phyloP scores from a whole-genome alignment of 192 early-diverging fungal species.

The Linnemannia elongata region DNA sequence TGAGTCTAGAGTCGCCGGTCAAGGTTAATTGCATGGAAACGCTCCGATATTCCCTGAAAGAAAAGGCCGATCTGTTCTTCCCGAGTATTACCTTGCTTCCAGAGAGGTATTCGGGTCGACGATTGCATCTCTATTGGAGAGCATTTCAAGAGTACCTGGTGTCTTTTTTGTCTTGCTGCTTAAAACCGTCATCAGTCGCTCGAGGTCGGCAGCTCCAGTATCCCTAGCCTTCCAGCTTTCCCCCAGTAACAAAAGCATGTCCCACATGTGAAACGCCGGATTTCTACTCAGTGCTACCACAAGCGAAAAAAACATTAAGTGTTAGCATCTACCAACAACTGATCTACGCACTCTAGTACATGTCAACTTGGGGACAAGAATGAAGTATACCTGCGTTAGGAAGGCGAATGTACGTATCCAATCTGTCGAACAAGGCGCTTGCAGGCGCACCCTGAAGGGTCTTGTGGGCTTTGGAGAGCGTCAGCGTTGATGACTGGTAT shows the following conservation, averaged over 20 bases:
- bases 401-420: slow-evolving; percentile 16
- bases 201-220: neutral
- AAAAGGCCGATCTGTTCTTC: neutral
- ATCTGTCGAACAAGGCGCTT: neutral
- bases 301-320: neutral
- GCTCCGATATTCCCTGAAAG: neutral
- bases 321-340: neutral
- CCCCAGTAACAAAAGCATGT: slow-evolving; percentile 15
- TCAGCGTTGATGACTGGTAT: slow-evolving; percentile 31
- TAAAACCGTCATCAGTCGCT: slow-evolving; percentile 9
- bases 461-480: slow-evolving; percentile 28
- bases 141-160: neutral
- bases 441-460: neutral
- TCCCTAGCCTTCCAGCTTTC: neutral
- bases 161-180: neutral
- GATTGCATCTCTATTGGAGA: slow-evolving; percentile 6
- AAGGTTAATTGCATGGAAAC: neutral
- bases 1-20: neutral
- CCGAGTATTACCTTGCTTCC: slow-evolving; percentile 4
- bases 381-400: slow-evolving; percentile 25
- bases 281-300: slow-evolving; percentile 22
- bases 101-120: neutral
- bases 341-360: neutral
- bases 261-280: slow-evolving; percentile 34
- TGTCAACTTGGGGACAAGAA: too few relatives aligned